Evolutionary conservation across 805 yeast genomes (phyloP).

Genomic region (Lipomyces yamadae): DNA sequence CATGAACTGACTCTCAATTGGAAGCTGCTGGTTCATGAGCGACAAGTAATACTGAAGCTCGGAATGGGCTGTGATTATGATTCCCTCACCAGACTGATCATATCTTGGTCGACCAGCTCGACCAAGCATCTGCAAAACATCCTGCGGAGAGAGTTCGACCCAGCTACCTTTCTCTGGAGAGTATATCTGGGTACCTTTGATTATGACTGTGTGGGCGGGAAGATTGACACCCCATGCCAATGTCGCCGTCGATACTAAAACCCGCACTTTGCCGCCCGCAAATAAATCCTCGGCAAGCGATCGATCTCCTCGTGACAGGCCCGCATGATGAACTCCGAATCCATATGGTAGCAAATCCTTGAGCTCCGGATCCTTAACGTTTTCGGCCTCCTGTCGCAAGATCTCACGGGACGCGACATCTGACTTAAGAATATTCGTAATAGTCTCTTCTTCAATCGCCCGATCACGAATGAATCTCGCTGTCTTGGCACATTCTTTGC

Average conservation of each 20-base stretch:
- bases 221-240: constrained; percentile 66
- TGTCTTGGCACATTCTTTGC: constrained; percentile 55
- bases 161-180: constrained; percentile 84
- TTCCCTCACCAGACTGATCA: constrained; percentile 56
- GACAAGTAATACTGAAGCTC: constrained; percentile 50
- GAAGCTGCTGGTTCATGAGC: constrained; percentile 52
- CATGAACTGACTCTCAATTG: constrained; percentile 52
- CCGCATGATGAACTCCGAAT: constrained; percentile 65
- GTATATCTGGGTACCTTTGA: constrained; percentile 67
- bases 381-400: constrained; percentile 29
- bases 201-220: constrained; percentile 63
- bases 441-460: constrained; percentile 55
- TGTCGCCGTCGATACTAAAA: constrained; percentile 65
- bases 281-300: constrained; percentile 53
- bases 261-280: constrained; percentile 50
- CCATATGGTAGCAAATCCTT: constrained; percentile 44
- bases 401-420: constrained; percentile 52
- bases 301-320: constrained; percentile 56
- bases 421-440: constrained; percentile 52
- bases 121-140: constrained; percentile 60
- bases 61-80: constrained; percentile 54
- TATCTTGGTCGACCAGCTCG: constrained; percentile 55
- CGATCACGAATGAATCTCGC: constrained; percentile 46
- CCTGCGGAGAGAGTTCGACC: constrained; percentile 52
- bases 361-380: constrained; percentile 26